Evolutionary conservation across 768 basidiomycete genomes (phyloP).

Genomic region (Psilocybe tampanensis): DNA sequence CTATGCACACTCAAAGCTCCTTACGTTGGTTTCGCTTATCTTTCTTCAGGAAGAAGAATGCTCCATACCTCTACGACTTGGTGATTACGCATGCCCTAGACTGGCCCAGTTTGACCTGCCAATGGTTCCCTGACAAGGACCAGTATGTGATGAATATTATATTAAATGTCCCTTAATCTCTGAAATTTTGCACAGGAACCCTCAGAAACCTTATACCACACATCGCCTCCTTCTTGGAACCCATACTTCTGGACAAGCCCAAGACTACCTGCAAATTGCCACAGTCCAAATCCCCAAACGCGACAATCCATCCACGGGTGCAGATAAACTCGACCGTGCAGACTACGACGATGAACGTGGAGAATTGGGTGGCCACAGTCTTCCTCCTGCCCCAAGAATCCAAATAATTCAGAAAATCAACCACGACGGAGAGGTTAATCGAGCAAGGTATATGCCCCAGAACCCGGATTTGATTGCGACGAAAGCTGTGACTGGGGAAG

Average conservation of each 20-base stretch:
- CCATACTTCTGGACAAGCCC: slow-evolving; percentile 93
- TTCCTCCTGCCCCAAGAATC: slow-evolving; percentile 83
- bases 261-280: slow-evolving; percentile 96
- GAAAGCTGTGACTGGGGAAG: slow-evolving; percentile 89
- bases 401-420: slow-evolving; percentile 94
- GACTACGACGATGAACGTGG: slow-evolving; percentile 92
- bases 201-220: slow-evolving; percentile 91
- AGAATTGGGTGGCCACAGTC: slow-evolving; percentile 91
- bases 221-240: slow-evolving; percentile 96
- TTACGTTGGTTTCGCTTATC: neutral
- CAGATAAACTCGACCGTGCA: slow-evolving; percentile 75
- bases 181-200: slow-evolving; percentile 53
- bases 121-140: slow-evolving; percentile 99
- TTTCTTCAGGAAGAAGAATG: slow-evolving; percentile 85
- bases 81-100: slow-evolving; percentile 97
- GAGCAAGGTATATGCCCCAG: slow-evolving; percentile 99
- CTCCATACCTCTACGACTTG: slow-evolving; percentile 96
- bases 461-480: slow-evolving; percentile 97
- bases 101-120: slow-evolving; percentile 97
- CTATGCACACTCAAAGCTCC: neutral
- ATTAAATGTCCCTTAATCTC: neutral
- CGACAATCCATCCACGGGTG: slow-evolving; percentile 56
- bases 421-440: slow-evolving; percentile 93
- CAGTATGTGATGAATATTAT: slow-evolving; percentile 46
- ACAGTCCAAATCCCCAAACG: slow-evolving; percentile 91